Base-by-base conservation (phyloP, 139 green algal species). In the Chlamydomonas sp. region DNA sequence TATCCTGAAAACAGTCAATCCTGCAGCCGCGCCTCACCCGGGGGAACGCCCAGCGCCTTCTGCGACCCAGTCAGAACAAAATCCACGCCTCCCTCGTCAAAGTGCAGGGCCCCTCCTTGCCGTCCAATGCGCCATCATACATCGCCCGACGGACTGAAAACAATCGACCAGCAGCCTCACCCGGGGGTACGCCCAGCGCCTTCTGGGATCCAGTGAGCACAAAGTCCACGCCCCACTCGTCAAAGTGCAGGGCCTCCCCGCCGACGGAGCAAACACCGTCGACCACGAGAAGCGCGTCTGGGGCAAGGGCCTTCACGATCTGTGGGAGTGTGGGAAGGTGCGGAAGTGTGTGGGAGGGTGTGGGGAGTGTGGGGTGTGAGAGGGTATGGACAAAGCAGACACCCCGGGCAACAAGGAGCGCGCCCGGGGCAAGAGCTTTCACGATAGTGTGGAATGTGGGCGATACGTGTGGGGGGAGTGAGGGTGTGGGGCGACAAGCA, bases 191-290 rank as follows among this genome's bases (percentile, higher is more conserved):
- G 26, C 70, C 70, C 34, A 76, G 35, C 31, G 70, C 70, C 61
- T 76, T 76, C 48, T 76, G 70, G 60, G 47, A 67, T 60, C 39
- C 70, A 28, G 70, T 76, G 26, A 76, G 35, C 2, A 50, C 70
- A n/a, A 65, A 48, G 34, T 50, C 70, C 26, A 76, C 61, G 3
- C 48, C 33, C 70, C 69, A 74, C 28, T 68, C 69, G 39, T 71
- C 65, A 61, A 71, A 63, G 36, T 47, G 38, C 6, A 76, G 61
- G 3, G n/a, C 37, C 70, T 76, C 70, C 3, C 35, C 70, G 10
- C 70, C 70, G 16, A 76, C 31, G n/a, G 70, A 76, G 34, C 70
- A 76, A 43, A 76, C 70, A 2, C 70, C 70, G 47, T 76, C 70
- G 24, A 76, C 70, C 2, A 76, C 47, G 22, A 76, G 16, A 20